Base-by-base conservation (phyloP, 345 rosid genomes). In the Syzygium jambos region DNA sequence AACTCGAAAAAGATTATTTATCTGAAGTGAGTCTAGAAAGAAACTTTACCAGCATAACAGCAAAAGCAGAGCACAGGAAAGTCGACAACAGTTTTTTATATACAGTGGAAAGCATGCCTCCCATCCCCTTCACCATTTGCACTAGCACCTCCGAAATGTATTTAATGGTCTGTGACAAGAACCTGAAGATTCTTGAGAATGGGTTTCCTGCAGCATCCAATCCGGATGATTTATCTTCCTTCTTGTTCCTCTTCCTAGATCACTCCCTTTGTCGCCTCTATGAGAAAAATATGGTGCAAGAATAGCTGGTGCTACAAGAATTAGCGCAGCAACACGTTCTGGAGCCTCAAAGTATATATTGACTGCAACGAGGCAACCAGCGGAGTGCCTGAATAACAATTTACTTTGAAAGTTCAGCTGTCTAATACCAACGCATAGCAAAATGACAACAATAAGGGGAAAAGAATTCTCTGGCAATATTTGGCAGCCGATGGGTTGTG, bases 341-440 rank as follows among this genome's bases (percentile, higher is more conserved):
- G 98, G 99, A 91, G 98, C 96, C 92, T 97, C 96, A 88, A 95
- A 94, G 89, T 97, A 97, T 34, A 98, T 57, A 88, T 97, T 89
- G 56, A 97, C 89, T 17, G 98, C 98, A 55, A 95, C 94, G 91
- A 95, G 93, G 49, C 94, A 92, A 86, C 98, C 98, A 55, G 98
- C 97, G 63, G 98, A 97, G 87, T 95, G 96, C 91, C 99, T 95
- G 92, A 51, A 85, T 65, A 86, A 84, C 29, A 80, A 89, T 88
- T 68, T 57, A 53, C 51, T 51, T 54, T 85, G 53, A 65, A 54
- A 49, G 59, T 84, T 84, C 56, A 84, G 19, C 59, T 51, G 57
- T 86, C 54, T 54, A 85, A 23, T 84, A 86, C 34, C 61, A 11
- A 51, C 5, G 85, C 29, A 23, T 46, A 89, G 86, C 86, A 53